phyloP scores from a whole-genome alignment of 202 grass and related monocot genomes.

The Dendrocalamus latiflorus region DNA sequence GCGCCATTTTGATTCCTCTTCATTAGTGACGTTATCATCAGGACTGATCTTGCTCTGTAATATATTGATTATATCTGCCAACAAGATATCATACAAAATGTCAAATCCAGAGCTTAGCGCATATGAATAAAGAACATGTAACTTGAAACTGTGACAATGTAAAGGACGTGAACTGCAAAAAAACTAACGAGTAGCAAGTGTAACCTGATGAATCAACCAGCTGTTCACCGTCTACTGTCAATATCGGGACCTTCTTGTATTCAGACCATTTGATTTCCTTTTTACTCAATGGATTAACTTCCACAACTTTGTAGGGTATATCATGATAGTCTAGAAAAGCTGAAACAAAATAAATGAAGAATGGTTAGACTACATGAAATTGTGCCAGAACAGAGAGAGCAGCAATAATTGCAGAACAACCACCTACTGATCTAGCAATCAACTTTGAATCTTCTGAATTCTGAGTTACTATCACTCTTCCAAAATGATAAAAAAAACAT shows the following conservation, averaged over 20 bases:
- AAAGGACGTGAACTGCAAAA: not conserved
- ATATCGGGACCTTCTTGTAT: conserved; percentile 99
- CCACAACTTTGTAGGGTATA: conserved; percentile 97
- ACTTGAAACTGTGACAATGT: not conserved
- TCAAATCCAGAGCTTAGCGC: not conserved
- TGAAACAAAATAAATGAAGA: conserved; percentile 36
- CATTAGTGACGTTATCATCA: conserved; percentile 31
- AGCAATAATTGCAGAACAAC: not conserved
- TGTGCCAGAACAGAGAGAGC: not conserved
- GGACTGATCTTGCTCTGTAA: conserved; percentile 52
- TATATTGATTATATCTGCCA: conserved; percentile 86
- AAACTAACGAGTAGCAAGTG: not conserved
- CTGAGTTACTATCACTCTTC: not conserved
- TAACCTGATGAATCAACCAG: conserved; percentile 89
- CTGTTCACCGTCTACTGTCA: no score
- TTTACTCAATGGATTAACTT: conserved; percentile 97
- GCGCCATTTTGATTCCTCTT: conserved; percentile 84
- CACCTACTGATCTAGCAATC: not conserved
- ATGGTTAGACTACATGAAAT: not conserved
- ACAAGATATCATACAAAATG: not conserved
- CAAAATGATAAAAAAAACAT: not conserved
- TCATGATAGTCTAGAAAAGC: conserved; percentile 95
- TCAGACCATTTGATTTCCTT: conserved; percentile 99
- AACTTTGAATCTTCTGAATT: not conserved
- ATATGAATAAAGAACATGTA: not conserved